Conservation (phyloP, 1,284 basidiomycete genomes). For the Bjerkandera adusta region DNA sequence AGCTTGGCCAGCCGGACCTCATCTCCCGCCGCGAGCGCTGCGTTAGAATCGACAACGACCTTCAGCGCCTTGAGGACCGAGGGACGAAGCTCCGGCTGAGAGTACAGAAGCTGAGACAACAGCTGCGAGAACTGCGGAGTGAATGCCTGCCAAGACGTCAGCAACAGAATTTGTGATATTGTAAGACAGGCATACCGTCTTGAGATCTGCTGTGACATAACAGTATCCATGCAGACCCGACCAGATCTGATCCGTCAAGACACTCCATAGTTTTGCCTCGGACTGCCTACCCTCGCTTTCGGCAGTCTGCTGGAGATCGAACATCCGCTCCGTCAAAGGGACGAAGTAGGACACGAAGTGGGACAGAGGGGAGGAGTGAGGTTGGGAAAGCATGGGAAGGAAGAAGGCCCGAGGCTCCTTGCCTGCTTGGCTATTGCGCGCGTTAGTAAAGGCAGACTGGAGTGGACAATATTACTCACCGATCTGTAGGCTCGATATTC, state of each 20-base stretch:
- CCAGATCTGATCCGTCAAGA: conserved; percentile 93
- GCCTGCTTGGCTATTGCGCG: conserved; percentile 48
- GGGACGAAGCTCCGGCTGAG: conserved; percentile 82
- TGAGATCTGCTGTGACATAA: conserved; percentile 55
- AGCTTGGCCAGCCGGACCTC: conserved; percentile 28
- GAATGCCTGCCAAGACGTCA: conserved; percentile 49
- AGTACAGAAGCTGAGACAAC: conserved; percentile 90
- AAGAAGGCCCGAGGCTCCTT: conserved; percentile 85
- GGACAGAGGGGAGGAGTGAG: conserved; percentile 75
- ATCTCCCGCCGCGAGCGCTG: conserved; percentile 40
- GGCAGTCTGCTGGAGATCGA: conserved; percentile 79
- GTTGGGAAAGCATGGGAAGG: conserved; percentile 84
- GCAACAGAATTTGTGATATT: background rate
- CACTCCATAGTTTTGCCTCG: conserved; percentile 94
- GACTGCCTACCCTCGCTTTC: conserved; percentile 69
- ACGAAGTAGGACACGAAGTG: conserved; percentile 94
- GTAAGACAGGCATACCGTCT: conserved; percentile 37
- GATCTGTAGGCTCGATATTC: conserved; percentile 78
- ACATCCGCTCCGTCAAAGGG: conserved; percentile 92
- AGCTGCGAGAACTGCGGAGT: conserved; percentile 78
- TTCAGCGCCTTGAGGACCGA: conserved; percentile 83
- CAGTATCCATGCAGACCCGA: conserved; percentile 87
- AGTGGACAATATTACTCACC: conserved; percentile 45
- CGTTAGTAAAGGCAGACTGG: conserved; percentile 8
- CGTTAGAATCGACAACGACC: conserved; percentile 77